A percentile compares a stretch with the other conserved stretches of the same genome.
These are phyloP conservation scores for Plectosphaerella cucumerina DNA, from an alignment of 2,329 filamentous ascomycete species.

Conservation along the genomic window DNA sequence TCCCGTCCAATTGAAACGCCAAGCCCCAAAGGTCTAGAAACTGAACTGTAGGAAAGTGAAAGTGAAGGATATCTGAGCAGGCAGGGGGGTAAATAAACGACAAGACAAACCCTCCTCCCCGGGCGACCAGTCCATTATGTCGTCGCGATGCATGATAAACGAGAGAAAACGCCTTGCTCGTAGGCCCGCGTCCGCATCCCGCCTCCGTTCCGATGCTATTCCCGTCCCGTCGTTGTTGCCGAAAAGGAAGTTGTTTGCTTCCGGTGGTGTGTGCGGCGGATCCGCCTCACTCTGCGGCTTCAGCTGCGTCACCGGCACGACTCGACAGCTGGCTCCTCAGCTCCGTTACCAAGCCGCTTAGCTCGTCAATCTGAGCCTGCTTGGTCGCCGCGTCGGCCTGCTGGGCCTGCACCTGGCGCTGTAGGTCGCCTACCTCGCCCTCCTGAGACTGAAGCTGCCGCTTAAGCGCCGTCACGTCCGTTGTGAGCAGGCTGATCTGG, in stretches of 20 bases:
- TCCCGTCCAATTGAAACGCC: neutral
- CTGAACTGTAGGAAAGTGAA: conserved; percentile 4
- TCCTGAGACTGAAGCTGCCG: conserved; percentile 22
- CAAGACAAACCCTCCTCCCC: conserved; percentile 9
- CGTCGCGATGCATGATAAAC: conserved; percentile 7
- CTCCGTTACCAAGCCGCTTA: conserved; percentile 2
- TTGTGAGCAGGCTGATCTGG: conserved; percentile 28
- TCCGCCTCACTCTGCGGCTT: neutral
- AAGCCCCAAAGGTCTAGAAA: neutral
- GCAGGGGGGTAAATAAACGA: neutral
- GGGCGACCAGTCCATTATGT: conserved; percentile 6
- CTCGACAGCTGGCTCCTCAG: conserved; percentile 3
- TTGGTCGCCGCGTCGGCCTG: conserved; percentile 6
- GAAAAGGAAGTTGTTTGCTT: conserved; percentile 2
- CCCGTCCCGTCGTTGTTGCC: conserved; percentile 14
- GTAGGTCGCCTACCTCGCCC: conserved; percentile 2
- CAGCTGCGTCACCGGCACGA: neutral
- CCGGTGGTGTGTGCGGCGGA: neutral
- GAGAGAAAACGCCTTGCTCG: conserved; percentile 13
- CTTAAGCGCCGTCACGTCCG: conserved; percentile 27
- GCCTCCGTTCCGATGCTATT: conserved; percentile 4
- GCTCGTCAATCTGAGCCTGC: conserved; percentile 6
- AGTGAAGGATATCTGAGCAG: conserved; percentile 1
- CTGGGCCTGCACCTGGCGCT: conserved; percentile 22
- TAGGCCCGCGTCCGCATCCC: conserved; percentile 5